A percentile compares a stretch with the other conserved stretches of the same genome.
phyloP scores from a whole-genome alignment of 1,139 yeast species.

The Blastobotrys persicus region DNA sequence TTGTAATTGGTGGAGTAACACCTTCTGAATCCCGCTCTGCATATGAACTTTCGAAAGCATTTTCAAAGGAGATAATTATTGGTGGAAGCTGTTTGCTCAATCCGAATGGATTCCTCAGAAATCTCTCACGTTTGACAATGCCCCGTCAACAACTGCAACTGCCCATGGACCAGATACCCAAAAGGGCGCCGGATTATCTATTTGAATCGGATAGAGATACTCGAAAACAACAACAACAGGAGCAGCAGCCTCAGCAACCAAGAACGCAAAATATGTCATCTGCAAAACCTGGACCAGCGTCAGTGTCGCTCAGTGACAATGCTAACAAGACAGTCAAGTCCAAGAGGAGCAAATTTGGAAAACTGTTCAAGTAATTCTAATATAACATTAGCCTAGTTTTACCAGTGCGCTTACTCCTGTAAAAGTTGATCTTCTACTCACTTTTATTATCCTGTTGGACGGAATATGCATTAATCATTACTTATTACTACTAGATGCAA shows the following conservation, averaged over 20 bases:
- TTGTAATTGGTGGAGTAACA: slow-evolving; percentile 85
- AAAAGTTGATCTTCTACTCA: slow-evolving; percentile 8
- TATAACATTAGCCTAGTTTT: neutral
- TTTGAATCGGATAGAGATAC: slow-evolving; percentile 33
- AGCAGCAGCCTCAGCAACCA: slow-evolving; percentile 12
- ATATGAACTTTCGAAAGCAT: slow-evolving; percentile 62
- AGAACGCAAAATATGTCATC: slow-evolving; percentile 11
- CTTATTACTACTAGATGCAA: too few relatives aligned
- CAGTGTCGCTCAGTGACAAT: slow-evolving; percentile 4
- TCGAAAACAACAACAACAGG: slow-evolving; percentile 6
- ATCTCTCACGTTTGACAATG: slow-evolving; percentile 31
- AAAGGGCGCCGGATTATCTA: slow-evolving; percentile 31
- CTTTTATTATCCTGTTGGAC: too few relatives aligned
- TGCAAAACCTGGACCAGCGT: slow-evolving; percentile 9
- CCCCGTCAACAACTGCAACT: slow-evolving; percentile 33
- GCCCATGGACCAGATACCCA: slow-evolving; percentile 32
- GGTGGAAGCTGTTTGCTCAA: slow-evolving; percentile 80
- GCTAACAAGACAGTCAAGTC: slow-evolving; percentile 5
- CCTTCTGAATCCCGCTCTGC: slow-evolving; percentile 76
- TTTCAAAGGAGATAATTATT: slow-evolving; percentile 71
- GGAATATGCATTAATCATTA: too few relatives aligned
- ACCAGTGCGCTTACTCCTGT: slow-evolving; percentile 1
- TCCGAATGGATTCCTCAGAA: slow-evolving; percentile 52
- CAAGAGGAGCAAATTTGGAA: slow-evolving; percentile 23
- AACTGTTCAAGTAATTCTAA: slow-evolving; percentile 24